Base-by-base conservation (phyloP, 2,329 filamentous ascomycete species). In the Hypoxylon rubiginosum region DNA sequence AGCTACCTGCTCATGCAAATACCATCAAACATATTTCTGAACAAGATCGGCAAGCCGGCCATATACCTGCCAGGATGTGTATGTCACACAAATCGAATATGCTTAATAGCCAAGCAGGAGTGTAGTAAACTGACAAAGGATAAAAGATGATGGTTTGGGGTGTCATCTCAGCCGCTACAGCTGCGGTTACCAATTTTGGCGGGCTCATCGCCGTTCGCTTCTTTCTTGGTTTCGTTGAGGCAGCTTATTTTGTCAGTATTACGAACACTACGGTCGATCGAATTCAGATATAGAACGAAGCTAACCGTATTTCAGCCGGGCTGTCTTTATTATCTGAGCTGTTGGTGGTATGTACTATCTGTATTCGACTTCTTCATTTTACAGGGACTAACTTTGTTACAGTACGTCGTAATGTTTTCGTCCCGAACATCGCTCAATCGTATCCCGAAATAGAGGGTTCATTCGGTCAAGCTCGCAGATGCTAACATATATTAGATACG, bases 281-380 rank as follows among this genome's bases (percentile, higher is more conserved):
- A 24, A 34, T 3, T 39, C 2, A 4, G 58, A 30, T 10, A 55
- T 60, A 34, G 21, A 24, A 24, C 21, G 21, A 58, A 74, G 34
- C 63, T 65, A 36, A 66, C 49, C 6, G 11, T 36, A 2, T 51
- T 46, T 1, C 48, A 75, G 82, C 86, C 86, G 1, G 86, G 87
- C 9, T 87, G 87, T 70, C 78, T 91, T 3, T 91, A 89, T 79
- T 91, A 88, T 69, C 82, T 91, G 39, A 83, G 80, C 62, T 84
- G 82, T 58, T 92, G 90, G 90, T 93, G 67, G 67, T 70, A 70
- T 46, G 67, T 68, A 28, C 9, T 45, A 17, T 54, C 11, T 28
- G 54, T 13, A n/a, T 46, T 32, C 39, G 7, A 21, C 32, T 36
- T 10, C 2, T 52, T 32, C 15, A 8, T 41, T 19, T 56, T 21